These are phyloP conservation scores for Amanita pallidorosea DNA, from an alignment of 768 basidiomycete species.

Conservation along the genomic window DNA sequence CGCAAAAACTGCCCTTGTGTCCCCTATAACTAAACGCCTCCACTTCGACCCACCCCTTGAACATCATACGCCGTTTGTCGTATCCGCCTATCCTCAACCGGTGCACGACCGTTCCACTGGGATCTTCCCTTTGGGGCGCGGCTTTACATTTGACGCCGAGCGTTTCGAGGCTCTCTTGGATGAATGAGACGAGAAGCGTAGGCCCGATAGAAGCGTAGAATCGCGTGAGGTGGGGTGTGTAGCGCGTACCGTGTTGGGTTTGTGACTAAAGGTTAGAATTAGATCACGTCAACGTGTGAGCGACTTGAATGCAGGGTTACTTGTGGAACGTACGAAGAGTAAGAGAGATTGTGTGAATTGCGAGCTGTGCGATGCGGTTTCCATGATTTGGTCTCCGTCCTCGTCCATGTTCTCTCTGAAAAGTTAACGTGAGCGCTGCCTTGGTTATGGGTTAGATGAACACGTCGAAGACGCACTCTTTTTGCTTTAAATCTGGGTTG, in stretches of 20 bases:
- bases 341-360: conserved; percentile 77
- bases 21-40: conserved; percentile 47
- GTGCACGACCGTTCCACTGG: conserved; percentile 13
- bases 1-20: conserved; percentile 47
- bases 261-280: conserved; percentile 64
- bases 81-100: conserved; percentile 56
- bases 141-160: conserved; percentile 41
- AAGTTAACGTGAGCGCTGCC: too few species aligned
- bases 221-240: conserved; percentile 68
- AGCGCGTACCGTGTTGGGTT: conserved; percentile 65
- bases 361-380: conserved; percentile 40
- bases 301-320: not conserved
- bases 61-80: conserved; percentile 51
- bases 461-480: conserved; percentile 16
- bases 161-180: conserved; percentile 41
- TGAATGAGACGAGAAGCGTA: conserved; percentile 34
- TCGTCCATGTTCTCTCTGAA: conserved; percentile 22
- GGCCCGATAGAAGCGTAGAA: conserved; percentile 64
- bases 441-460: too few species aligned
- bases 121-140: conserved; percentile 15
- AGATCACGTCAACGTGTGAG: not conserved
- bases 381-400: conserved; percentile 55
- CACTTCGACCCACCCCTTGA: conserved; percentile 68
- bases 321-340: conserved; percentile 59
- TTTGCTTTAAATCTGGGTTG: conserved; percentile 34